Conservation (phyloP, 768 basidiomycete genomes). For the Nidularia pulvinata region DNA sequence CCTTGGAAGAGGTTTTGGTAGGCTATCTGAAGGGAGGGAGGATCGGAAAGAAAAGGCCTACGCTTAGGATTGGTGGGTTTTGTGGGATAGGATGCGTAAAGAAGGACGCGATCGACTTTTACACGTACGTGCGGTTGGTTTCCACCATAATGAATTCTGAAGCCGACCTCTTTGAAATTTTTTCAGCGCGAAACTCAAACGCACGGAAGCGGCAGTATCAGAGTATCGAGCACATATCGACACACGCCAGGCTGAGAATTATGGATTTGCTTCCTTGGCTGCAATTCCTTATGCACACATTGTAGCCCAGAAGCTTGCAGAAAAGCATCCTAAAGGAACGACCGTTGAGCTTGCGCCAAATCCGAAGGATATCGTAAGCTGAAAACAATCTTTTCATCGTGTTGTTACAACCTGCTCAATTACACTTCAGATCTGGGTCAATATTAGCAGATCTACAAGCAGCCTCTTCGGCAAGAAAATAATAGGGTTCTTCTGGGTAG, state of each 20-base stretch:
- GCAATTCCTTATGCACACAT: constrained; percentile 87
- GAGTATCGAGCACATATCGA: constrained; percentile 73
- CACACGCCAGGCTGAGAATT: constrained; percentile 79
- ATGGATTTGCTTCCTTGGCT: constrained; percentile 91
- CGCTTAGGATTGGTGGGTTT: constrained; percentile 74
- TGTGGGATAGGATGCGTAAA: constrained; percentile 83
- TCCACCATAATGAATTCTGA: background rate
- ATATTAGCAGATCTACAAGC: constrained; percentile 73
- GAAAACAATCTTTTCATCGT: background rate
- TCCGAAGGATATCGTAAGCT: constrained; percentile 73
- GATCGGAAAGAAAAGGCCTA: constrained; percentile 81
- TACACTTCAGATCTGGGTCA: constrained; percentile 61
- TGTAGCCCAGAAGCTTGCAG: constrained; percentile 68
- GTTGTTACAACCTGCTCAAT: background rate
- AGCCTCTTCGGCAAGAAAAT: constrained; percentile 66
- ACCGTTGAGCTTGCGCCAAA: constrained; percentile 78
- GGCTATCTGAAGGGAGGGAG: constrained; percentile 85
- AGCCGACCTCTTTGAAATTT: constrained; percentile 3
- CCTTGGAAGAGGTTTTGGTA: constrained; percentile 88
- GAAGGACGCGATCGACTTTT: constrained; percentile 92
- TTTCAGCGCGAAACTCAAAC: constrained; percentile 47
- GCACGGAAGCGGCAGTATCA: constrained; percentile 75
- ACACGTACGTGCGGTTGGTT: constrained; percentile 59
- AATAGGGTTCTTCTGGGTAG: constrained; percentile 77
- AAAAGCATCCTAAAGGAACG: constrained; percentile 75